phyloP scores from a whole-genome alignment of 148 eudicot species.

The Heliamphora exappendiculata region DNA sequence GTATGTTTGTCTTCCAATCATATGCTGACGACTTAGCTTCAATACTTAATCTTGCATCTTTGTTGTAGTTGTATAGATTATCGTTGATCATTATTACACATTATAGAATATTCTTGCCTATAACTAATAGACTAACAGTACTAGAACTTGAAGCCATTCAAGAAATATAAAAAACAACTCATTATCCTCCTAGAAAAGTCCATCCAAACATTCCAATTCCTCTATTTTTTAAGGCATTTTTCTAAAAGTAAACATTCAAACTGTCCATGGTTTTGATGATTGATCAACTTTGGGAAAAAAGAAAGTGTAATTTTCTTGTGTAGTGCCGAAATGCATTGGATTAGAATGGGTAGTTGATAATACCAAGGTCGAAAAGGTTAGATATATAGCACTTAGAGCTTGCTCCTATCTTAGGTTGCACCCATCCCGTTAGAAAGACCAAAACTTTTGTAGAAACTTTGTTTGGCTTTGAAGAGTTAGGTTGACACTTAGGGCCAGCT shows the following conservation, averaged over 20 bases:
- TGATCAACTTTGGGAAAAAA: neutral
- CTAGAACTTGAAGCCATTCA: neutral
- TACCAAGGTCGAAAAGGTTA: neutral
- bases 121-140: neutral
- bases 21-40: neutral
- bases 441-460: too few relatives aligned
- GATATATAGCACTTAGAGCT: neutral
- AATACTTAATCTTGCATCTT: neutral
- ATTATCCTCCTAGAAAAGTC: neutral
- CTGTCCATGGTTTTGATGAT: neutral
- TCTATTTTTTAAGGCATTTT: neutral
- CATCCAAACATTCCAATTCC: neutral
- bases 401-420: neutral
- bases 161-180: neutral
- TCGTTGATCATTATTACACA: neutral
- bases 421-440: too few relatives aligned
- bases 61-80: neutral
- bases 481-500: neutral
- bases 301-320: neutral
- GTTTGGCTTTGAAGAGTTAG: neutral
- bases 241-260: neutral
- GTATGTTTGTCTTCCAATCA: conserved; percentile 26
- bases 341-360: neutral
- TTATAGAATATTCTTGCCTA: too few relatives aligned
- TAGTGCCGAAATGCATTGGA: neutral